Base-by-base conservation (phyloP, 768 basidiomycete genomes). In the Mycena haematopus region DNA sequence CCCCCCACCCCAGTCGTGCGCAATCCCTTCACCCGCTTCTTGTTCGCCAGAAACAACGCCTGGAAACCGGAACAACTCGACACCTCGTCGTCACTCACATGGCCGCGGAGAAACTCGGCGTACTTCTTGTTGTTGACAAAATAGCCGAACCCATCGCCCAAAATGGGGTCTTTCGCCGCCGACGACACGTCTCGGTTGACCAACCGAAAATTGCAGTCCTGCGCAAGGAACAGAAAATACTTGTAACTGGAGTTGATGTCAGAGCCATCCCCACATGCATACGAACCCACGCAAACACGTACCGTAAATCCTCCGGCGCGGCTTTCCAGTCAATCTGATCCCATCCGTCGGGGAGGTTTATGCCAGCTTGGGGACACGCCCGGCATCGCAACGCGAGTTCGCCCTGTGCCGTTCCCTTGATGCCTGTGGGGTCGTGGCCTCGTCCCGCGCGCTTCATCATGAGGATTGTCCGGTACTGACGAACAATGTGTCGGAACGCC, bases 1-100 rank as follows among this genome's bases (percentile, higher is more conserved):
- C 55, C 55, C 1, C 56, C 68, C 0, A 69, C 52, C 0, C 68
- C 68, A 13, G 56, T 54, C 44, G 59, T 53, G 2, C 52, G 33
- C 9, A 60, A 17, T 0, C 59, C 59, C 13, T 60, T 60, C 21
- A 54, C 19, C 0, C 59, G 52, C n/a, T 53, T 52, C 31, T 17
- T 36, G 24, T 53, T 60, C 2, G 59, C 52, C 44, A 60, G 31
- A 25, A 60, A 60, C 59, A 60, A 38, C 1, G 59, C 59, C 33
- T 60, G 59, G 24, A 60, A 60, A 0, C 59, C 59, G 1, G 52
- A 47, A 29, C 59, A 60, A 6, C 35, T 53, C 2, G 52, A 60
- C 2, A 60, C 54, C 19, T 60, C 59, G 15, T 47, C 44, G 24
- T 60, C 59, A 19, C 44, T 46, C 11, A 49, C 57, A 15, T 54